Conservation (phyloP, 2,329 filamentous ascomycete species). For the Parasarocladium wereldwijsianum region DNA sequence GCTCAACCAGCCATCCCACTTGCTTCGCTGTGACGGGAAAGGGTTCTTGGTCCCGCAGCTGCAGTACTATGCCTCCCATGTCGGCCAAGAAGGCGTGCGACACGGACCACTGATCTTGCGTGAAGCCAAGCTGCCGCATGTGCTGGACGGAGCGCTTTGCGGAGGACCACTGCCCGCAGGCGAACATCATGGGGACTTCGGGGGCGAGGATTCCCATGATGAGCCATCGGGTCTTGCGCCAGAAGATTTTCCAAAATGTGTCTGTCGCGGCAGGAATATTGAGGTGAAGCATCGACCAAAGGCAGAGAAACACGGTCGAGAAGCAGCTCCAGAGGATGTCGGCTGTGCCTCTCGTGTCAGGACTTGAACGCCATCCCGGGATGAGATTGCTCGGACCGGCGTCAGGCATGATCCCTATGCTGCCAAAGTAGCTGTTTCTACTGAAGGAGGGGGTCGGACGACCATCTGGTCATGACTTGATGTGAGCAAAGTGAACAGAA, state of each 20-base stretch:
- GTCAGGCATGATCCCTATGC: too few species aligned
- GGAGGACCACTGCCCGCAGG: neutral
- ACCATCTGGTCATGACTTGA: too few species aligned
- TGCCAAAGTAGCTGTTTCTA: too few species aligned
- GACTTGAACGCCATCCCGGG: neutral
- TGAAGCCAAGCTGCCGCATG: neutral
- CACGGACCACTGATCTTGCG: neutral
- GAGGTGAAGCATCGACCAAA: constrained; percentile 1
- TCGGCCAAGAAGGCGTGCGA: neutral
- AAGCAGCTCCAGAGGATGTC: constrained; percentile 1
- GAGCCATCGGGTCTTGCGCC: neutral
- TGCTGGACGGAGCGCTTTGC: neutral
- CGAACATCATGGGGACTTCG: constrained; percentile 1
- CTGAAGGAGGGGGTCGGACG: too few species aligned
- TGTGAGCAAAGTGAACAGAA: too few species aligned
- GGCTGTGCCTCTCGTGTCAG: neutral
- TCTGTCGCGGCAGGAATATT: neutral
- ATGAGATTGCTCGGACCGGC: neutral
- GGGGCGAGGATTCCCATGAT: neutral
- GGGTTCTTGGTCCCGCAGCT: neutral
- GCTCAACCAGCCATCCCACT: neutral
- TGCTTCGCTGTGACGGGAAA: neutral
- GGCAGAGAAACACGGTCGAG: neutral
- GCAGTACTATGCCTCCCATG: neutral
- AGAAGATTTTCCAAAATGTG: neutral